A percentile compares a stretch with the other conserved stretches of the same genome.
These are phyloP conservation scores for Auxenochlorella pyrenoidosa DNA, from an alignment of 139 green algal genomes.

Conservation along the genomic window DNA sequence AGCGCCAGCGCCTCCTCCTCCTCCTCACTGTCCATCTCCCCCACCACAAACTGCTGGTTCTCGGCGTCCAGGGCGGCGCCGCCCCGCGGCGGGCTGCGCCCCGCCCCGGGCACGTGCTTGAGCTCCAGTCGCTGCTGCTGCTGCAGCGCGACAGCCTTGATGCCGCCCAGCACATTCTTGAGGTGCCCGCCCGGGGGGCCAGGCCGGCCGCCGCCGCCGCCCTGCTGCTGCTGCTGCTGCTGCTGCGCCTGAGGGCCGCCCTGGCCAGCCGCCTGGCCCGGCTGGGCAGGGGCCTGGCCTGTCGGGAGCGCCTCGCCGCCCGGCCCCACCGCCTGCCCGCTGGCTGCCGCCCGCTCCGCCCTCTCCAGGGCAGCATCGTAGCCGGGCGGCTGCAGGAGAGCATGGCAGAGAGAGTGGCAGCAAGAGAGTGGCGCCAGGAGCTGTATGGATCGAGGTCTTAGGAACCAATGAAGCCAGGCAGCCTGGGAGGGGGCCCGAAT, in stretches of 20 bases:
- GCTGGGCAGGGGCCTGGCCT: neutral
- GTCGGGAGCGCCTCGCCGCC: neutral
- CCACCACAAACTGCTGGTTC: constrained; percentile 67
- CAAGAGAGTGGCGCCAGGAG: no score
- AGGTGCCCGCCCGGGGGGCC: neutral
- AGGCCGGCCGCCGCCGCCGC: neutral
- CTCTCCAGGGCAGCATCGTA: constrained; percentile 67
- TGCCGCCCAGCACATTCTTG: neutral
- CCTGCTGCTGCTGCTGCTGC: constrained; percentile 12
- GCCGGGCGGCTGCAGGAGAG: constrained; percentile 87
- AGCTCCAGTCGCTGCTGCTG: constrained; percentile 48
- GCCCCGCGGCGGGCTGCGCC: constrained; percentile 47
- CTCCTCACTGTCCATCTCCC: constrained; percentile 44
- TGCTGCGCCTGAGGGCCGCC: neutral
- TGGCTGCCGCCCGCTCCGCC: constrained; percentile 52
- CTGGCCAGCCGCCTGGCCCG: no score
- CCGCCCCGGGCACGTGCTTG: constrained; percentile 36
- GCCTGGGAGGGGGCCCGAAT: no score
- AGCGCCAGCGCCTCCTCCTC: constrained; percentile 27
- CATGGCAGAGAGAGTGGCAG: constrained; percentile 52
- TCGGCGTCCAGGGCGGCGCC: constrained; percentile 29
- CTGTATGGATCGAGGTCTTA: no score
- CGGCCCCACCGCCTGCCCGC: neutral
- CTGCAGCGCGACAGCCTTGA: neutral
- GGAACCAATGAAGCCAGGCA: no score